Conservation (phyloP, 495 filamentous ascomycete genomes). For the Penicillium nucicola region DNA sequence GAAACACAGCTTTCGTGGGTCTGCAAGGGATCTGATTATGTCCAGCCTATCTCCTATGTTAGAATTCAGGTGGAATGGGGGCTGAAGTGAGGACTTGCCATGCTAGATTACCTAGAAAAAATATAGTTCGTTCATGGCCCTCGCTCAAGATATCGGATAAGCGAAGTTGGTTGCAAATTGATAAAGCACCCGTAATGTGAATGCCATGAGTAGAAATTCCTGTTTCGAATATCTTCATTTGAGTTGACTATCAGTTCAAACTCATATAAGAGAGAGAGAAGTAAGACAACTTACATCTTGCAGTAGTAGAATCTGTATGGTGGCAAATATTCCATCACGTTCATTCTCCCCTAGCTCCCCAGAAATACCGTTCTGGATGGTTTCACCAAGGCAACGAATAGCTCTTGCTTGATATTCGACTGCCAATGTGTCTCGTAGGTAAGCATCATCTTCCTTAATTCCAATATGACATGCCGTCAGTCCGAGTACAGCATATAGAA, state of each 20-base stretch:
- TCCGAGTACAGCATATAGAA: constrained; percentile 34
- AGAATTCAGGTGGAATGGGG: neutral
- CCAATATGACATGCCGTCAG: constrained; percentile 37
- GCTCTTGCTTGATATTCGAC: constrained; percentile 38
- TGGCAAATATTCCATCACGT: constrained; percentile 34
- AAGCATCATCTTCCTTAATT: constrained; percentile 17
- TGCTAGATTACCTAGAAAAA: constrained; percentile 37
- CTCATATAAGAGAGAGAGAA: too few relatives aligned
- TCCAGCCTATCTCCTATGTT: constrained; percentile 24
- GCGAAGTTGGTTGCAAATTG: constrained; percentile 32
- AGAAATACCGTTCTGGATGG: constrained; percentile 27
- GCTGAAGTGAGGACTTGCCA: constrained; percentile 16
- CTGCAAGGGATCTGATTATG: constrained; percentile 36
- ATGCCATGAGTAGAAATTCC: constrained; percentile 36
- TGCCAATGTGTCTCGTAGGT: constrained; percentile 26
- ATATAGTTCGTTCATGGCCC: constrained; percentile 29
- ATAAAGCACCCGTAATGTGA: constrained; percentile 40
- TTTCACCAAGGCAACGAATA: constrained; percentile 28
- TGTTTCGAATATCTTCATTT: constrained; percentile 31
- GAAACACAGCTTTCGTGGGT: constrained; percentile 31
- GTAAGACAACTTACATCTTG: constrained; percentile 43
- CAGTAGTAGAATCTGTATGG: constrained; percentile 37
- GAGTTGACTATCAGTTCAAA: neutral
- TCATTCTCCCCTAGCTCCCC: constrained; percentile 25
- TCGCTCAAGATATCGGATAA: constrained; percentile 24